These are phyloP conservation scores for Nicotiana paniculata DNA, from an alignment of 257 asterid species.

Conservation along the genomic window DNA sequence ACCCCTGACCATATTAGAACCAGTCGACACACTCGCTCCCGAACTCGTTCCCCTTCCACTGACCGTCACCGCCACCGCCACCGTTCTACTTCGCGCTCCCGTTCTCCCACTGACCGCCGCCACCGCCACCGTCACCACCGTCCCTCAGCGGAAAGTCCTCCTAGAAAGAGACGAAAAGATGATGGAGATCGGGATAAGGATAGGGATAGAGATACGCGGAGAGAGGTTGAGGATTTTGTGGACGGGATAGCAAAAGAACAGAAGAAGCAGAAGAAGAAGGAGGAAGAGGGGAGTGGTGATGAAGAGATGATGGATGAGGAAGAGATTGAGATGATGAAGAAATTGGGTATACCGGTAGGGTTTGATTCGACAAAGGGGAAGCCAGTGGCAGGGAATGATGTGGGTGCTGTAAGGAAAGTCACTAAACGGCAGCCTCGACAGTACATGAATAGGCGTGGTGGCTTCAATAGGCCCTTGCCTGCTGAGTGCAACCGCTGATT, in stretches of 20 bases:
- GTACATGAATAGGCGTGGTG: constrained; percentile 99
- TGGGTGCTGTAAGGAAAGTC: constrained; percentile 88
- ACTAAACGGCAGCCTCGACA: constrained; percentile 97
- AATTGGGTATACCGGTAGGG: constrained; percentile 81
- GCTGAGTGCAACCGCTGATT: constrained; percentile 70
- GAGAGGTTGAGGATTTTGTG: constrained; percentile 20
- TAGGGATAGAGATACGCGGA: constrained; percentile 23
- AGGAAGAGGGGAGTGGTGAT: constrained; percentile 22
- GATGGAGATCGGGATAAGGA: constrained; percentile 10
- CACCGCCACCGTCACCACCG: constrained; percentile 45
- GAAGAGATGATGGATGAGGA: constrained; percentile 56
- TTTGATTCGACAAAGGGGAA: constrained; percentile 95
- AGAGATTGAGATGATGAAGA: constrained; percentile 95
- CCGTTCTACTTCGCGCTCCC: constrained; percentile 48
- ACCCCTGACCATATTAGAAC: constrained; percentile 77
- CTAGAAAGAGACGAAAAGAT: constrained; percentile 67
- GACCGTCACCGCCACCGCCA: constrained; percentile 67
- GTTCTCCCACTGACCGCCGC: constrained; percentile 69
- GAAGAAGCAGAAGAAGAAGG: constrained; percentile 46
- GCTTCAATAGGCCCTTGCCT: constrained; percentile 96
- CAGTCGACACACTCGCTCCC: constrained; percentile 54
- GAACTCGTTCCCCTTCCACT: constrained; percentile 82
- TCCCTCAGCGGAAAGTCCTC: constrained; percentile 52
- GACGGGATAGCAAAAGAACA: constrained; percentile 38
- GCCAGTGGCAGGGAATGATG: constrained; percentile 77